phyloP scores from a whole-genome alignment of 2,329 filamentous ascomycete genomes.

The Fusarium redolens region DNA sequence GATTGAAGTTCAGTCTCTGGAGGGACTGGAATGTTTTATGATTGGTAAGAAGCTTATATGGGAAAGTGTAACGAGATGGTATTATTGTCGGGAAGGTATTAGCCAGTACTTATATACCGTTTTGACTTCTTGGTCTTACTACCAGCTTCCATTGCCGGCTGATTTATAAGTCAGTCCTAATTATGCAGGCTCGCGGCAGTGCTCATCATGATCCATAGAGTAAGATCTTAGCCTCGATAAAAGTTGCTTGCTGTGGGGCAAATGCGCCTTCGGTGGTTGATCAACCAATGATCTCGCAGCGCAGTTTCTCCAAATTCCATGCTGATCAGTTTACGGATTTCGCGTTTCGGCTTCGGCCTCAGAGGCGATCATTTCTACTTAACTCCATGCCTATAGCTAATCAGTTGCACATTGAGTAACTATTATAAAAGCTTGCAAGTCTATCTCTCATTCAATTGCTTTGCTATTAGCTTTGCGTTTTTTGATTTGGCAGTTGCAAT shows the following conservation, averaged over 20 bases:
- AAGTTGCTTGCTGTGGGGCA: not conserved
- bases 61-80: rapidly evolving
- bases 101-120: not conserved
- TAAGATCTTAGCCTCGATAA: slow-evolving; percentile 1
- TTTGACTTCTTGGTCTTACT: rapidly evolving
- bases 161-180: not conserved
- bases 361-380: not conserved
- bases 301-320: not conserved
- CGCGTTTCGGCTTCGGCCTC: not conserved
- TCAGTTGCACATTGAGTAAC: too few relatives aligned
- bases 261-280: rapidly evolving
- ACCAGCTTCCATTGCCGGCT: not conserved
- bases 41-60: too few relatives aligned
- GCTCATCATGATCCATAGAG: not conserved
- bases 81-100: rapidly evolving
- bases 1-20: too few relatives aligned
- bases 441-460: too few relatives aligned
- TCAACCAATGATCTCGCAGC: rapidly evolving
- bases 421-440: too few relatives aligned
- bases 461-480: too few relatives aligned
- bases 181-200: not conserved
- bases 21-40: not conserved
- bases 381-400: not conserved
- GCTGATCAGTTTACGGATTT: not conserved
- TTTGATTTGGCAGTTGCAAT: too few relatives aligned